phyloP scores from a whole-genome alignment of 2,329 filamentous ascomycete genomes.

The Alternaria alternata region DNA sequence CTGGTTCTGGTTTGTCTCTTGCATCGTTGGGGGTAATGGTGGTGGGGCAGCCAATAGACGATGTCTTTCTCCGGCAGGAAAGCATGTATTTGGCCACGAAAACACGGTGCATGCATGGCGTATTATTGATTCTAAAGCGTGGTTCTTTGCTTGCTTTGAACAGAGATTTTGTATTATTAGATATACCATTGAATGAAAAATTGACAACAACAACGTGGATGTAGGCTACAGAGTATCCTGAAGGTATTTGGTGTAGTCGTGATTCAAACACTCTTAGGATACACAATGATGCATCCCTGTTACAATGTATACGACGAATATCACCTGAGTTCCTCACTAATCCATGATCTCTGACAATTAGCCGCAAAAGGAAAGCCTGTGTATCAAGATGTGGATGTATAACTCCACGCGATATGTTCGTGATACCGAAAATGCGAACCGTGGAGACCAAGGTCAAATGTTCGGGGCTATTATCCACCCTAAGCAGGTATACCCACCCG shows the following conservation, averaged over 20 bases:
- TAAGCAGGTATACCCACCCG: no score
- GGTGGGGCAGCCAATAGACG: background rate
- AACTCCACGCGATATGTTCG: background rate
- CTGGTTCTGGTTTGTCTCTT: background rate
- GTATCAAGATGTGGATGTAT: background rate
- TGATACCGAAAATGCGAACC: background rate
- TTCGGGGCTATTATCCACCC: no score
- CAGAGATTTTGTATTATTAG: constrained; percentile 1
- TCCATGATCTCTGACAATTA: no score
- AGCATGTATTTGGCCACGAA: background rate
- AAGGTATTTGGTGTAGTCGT: background rate
- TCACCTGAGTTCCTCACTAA: no score
- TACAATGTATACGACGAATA: no score
- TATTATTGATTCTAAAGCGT: background rate
- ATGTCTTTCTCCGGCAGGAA: constrained; percentile 1
- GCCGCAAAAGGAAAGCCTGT: background rate
- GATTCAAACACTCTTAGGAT: background rate
- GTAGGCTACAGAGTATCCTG: background rate
- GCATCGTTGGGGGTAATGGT: background rate
- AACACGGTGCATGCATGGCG: constrained; percentile 4
- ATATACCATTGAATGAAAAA: background rate
- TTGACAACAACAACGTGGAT: background rate
- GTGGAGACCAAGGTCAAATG: no score
- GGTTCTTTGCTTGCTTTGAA: background rate
- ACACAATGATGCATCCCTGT: background rate